Percentiles rank a stretch among this genome's conserved stretches.
phyloP scores from a whole-genome alignment of 2,329 filamentous ascomycete species.

The Cucurbitaria berberidis region DNA sequence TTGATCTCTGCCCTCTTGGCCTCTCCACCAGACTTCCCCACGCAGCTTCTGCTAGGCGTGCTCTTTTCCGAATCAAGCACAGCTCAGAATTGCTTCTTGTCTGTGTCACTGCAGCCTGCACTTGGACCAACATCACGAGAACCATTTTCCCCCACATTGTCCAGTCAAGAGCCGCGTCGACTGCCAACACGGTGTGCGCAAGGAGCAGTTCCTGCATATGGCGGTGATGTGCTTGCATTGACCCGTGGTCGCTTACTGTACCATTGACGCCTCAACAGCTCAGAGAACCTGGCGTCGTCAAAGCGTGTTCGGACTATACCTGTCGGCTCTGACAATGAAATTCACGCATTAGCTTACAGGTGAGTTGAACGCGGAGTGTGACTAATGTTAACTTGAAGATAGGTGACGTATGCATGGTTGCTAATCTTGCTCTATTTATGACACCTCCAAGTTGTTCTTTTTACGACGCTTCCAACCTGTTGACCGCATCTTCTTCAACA shows the following conservation, averaged over 20 bases:
- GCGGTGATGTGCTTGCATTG: conserved; percentile 17
- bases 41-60: conserved; percentile 4
- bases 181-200: conserved; percentile 19
- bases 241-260: conserved; percentile 3
- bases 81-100: conserved; percentile 3
- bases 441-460: no score
- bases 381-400: no score
- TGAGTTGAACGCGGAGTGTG: no score
- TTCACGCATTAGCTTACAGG: no score
- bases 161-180: conserved; percentile 13
- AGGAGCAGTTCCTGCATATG: conserved; percentile 25
- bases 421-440: no score
- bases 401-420: no score
- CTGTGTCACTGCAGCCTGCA: conserved; percentile 14
- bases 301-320: no score
- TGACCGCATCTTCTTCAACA: no score
- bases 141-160: conserved; percentile 7
- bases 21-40: conserved; percentile 3
- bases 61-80: conserved; percentile 12
- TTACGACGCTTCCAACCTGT: no score
- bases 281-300: no score
- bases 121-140: conserved; percentile 17
- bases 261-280: not conserved
- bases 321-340: no score
- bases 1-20: not conserved